Conservation (phyloP, 768 basidiomycete species). For the Boletus sensibilis region DNA sequence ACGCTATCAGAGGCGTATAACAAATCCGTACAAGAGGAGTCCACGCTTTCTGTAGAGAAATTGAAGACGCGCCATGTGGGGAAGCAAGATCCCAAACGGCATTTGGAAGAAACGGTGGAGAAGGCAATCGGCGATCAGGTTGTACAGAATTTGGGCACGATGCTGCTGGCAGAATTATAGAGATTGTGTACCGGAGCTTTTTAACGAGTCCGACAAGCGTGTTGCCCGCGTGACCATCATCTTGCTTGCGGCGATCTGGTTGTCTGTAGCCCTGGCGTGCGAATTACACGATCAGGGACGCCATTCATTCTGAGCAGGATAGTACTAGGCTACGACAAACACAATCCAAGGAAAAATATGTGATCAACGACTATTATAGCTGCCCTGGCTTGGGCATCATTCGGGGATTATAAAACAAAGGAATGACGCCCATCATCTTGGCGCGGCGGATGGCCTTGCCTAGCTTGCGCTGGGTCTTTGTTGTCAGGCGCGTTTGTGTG, state of each 20-base stretch:
- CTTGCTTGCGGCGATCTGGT: neutral
- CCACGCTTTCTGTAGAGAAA: slow-evolving; percentile 90
- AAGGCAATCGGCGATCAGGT: slow-evolving; percentile 98
- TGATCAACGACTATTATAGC: neutral
- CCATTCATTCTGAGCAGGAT: neutral
- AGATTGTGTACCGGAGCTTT: neutral
- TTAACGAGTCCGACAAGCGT: neutral
- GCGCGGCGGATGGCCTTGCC: slow-evolving; percentile 87
- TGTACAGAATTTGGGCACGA: slow-evolving; percentile 91
- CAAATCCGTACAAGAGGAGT: slow-evolving; percentile 97
- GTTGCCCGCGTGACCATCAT: slow-evolving; percentile 1
- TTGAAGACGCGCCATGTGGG: slow-evolving; percentile 97
- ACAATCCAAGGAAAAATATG: neutral
- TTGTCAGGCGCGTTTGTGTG: slow-evolving; percentile 66
- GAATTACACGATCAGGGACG: slow-evolving; percentile 11
- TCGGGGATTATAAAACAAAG: slow-evolving; percentile 39
- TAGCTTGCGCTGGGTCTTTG: slow-evolving; percentile 72
- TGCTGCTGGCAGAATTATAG: slow-evolving; percentile 90
- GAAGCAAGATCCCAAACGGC: slow-evolving; percentile 97
- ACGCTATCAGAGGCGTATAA: slow-evolving; percentile 91
- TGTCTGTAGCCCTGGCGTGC: neutral
- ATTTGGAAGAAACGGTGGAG: slow-evolving; percentile 96
- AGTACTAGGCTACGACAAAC: neutral
- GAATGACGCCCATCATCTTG: slow-evolving; percentile 88
- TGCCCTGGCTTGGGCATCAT: slow-evolving; percentile 24